These are phyloP conservation scores for Saturnispora bothae DNA, from an alignment of 805 yeast genomes.

Conservation along the genomic window DNA sequence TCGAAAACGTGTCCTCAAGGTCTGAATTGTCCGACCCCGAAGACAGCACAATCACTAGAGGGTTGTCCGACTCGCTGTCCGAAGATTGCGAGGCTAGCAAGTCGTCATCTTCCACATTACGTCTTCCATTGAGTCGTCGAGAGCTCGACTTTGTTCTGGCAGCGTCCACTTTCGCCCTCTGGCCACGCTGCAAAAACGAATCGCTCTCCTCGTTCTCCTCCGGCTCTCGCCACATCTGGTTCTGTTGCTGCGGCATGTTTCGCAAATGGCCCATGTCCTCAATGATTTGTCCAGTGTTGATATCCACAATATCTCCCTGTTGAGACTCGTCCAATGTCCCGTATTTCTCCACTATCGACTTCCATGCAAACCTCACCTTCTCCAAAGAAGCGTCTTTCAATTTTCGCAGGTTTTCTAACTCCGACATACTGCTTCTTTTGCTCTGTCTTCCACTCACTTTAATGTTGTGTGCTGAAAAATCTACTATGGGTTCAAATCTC, in stretches of 20 bases:
- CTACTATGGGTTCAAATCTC: too few species aligned
- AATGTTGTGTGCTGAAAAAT: too few species aligned
- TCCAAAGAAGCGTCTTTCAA: constrained; percentile 12
- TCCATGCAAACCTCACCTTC: constrained; percentile 32
- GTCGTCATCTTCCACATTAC: not conserved
- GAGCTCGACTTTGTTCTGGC: not conserved
- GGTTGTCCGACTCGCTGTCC: constrained; percentile 3
- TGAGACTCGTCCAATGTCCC: constrained; percentile 34
- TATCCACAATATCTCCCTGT: constrained; percentile 58
- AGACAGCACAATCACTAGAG: constrained; percentile 3
- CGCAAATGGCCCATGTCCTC: constrained; percentile 62
- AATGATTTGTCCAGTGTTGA: constrained; percentile 50
- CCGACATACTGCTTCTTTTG: too few species aligned
- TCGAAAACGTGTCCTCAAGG: too few species aligned
- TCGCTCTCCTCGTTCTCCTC: not conserved
- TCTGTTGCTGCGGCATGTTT: constrained; percentile 26
- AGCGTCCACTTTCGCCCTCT: not conserved
- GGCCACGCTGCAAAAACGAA: not conserved
- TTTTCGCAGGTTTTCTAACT: constrained; percentile 1
- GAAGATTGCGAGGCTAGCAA: not conserved
- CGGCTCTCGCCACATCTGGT: constrained; percentile 28
- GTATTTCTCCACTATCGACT: constrained; percentile 41
- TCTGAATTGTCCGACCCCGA: too few species aligned
- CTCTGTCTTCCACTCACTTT: too few species aligned
- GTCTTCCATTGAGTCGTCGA: not conserved